Base-by-base conservation (phyloP, 2,329 filamentous ascomycete genomes). In the Stagonosporopsis cucurbitacearum region DNA sequence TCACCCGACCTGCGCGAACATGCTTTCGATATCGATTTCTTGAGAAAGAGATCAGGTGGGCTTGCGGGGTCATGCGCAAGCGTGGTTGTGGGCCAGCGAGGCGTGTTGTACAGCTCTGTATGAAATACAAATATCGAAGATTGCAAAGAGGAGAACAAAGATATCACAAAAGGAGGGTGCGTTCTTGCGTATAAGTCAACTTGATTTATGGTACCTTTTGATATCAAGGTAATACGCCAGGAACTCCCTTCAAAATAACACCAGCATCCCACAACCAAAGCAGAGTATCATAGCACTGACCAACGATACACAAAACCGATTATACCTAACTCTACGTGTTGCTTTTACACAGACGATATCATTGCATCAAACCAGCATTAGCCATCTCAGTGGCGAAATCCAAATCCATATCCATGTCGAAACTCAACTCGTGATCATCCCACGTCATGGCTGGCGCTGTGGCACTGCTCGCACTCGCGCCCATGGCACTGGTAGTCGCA, bases 381-480 rank as follows among this genome's bases (percentile, higher is more conserved):
- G 48, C 48, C 39, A 57, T 45, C 49, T 57, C 54, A 12, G 54
- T 57, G 2, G 49, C 49, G 23, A 57, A 57, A 51, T 67, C 55
- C 45, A 68, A 35, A 58, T 74, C 71, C 60, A 69, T 59, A 43
- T 71, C 70, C 64, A 74, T 67, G 12, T 60, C 57, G 44, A 75
- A 74, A n/a, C 59, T 63, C 54, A 72, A 49, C 15, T 71, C 69
- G 8, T 50, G 56, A 25, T 74, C 70, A 47, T 73, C 71, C 71
- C 71, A 74, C 3, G 57, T 40, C 62, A 67, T 62, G 6, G 48
- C 42, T n/a, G 59, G 46, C 25, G 52, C 40, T 15, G 22, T 3
- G 3, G 37, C 41, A 40, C 23, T 42, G 32, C 22, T 48, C 26
- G 45, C 39, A n/a, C 28, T 50, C 9, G 59, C 45, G 33, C 32